phyloP scores from a whole-genome alignment of 306 rosid genomes.

The Vicia sativa region DNA sequence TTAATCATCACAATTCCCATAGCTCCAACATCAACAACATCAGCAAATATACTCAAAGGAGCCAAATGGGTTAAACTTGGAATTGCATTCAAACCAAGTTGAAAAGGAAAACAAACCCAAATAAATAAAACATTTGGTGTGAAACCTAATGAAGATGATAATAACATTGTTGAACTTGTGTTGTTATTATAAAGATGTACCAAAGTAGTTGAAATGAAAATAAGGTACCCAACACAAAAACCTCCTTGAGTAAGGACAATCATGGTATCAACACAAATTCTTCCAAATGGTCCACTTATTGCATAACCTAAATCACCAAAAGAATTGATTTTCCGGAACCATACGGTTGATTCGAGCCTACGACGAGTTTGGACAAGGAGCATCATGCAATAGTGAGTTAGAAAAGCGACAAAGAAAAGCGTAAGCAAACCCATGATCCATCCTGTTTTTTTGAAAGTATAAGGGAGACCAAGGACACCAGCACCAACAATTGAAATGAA shows the following conservation, averaged over 20 bases:
- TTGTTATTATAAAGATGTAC: constrained; percentile 36
- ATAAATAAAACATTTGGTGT: constrained; percentile 53
- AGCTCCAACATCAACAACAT: constrained; percentile 59
- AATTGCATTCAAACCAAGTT: constrained; percentile 65
- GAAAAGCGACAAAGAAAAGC: constrained; percentile 55
- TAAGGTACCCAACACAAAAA: constrained; percentile 64
- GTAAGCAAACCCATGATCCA: constrained; percentile 58
- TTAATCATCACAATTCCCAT: constrained; percentile 65
- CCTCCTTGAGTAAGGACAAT: constrained; percentile 62
- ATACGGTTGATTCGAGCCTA: constrained; percentile 45
- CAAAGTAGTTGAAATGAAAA: constrained; percentile 59
- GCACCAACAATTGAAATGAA: constrained; percentile 69
- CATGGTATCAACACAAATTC: constrained; percentile 52
- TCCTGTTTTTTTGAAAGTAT: constrained; percentile 64
- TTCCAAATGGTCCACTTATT: constrained; percentile 49
- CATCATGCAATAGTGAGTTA: constrained; percentile 74
- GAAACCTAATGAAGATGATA: constrained; percentile 38
- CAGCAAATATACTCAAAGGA: constrained; percentile 74
- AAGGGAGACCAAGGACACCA: constrained; percentile 72
- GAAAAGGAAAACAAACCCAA: constrained; percentile 73
- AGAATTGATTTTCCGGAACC: constrained; percentile 48
- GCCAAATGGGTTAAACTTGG: constrained; percentile 71
- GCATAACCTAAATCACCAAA: constrained; percentile 65
- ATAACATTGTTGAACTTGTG: not conserved
- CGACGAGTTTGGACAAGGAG: constrained; percentile 64